Evolutionary conservation across 2,329 filamentous ascomycete genomes (phyloP), one percentile per base, ranked within the genome.

Genomic region (Ceratocystis variospora): DNA sequence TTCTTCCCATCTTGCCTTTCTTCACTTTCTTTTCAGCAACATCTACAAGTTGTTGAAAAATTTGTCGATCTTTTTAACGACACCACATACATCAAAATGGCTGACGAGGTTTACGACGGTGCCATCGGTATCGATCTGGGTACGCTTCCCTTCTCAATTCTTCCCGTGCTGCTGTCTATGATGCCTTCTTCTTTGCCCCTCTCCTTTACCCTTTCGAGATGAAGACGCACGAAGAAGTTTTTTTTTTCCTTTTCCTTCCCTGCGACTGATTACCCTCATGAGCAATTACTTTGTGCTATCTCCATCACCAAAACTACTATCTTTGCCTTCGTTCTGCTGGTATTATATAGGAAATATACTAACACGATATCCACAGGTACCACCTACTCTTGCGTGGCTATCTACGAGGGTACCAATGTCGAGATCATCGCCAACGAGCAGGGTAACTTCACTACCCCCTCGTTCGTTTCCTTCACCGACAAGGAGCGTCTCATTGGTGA

Each of bases 391-490:
- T 99, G 94, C 81, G 94, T 97, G 82, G 94, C 94, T 81, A 95
- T 89, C 80, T 99, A 97, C 82, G 94, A 97, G 82, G 94, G 94
- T 79, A 93, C 85, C 84, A 96, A 96, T 87, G 93, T 97, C 79
- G 94, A 99, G 80, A 99, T 99, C 85, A 96, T 97, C 79, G 93
- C 93, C 88, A 97, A 97, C 82, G 93, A 97, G 86, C 93, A 97
- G 87, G 93, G 93, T 85, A 92, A 86, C 81, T 96, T 96, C 82
- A 97, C 94, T 76, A 97, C 94, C 71, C 94, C 94, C 72, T 97
- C 94, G 67, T 99, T 96, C 84, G 94, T 99, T 77, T 96, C 90
- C 74, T 99, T 99, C 87, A 96, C 91, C 77, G 87, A 93, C 75
- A 90, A 96, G 83, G 94, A 99, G 85, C 92, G 94, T 80, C 83